Evolutionary conservation across 768 basidiomycete genomes (phyloP), one percentile per base, ranked within the genome.

Genomic region (Pholiota molesta): DNA sequence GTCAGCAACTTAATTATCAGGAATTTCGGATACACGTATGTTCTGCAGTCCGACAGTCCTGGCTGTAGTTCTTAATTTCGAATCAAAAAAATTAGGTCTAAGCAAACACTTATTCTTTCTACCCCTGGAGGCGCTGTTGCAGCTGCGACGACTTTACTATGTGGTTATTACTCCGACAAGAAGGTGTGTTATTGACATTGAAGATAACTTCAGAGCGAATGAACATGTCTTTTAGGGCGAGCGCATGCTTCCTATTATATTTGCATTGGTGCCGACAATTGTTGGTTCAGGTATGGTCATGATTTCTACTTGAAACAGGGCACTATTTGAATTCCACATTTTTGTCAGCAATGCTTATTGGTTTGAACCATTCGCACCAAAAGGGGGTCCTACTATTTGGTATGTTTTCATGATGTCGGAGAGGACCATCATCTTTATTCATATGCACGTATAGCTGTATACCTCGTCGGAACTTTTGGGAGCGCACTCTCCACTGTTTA

Each of bases 91-190:
- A 6, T 9, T 29, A 87, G 85, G 11, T 82, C 88, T 7, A 83
- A 79, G 68, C 85, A 87, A 68, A 83, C 87, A 0, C 73, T 89
- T 16, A 88, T 88, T 42, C 67, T 88, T 28, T 80, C 80, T 3
- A 86, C 87, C 0, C 87, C 86, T 2, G 79, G 71, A 21, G 89
- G 88, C 3, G 77, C 73, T 9, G 70, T 89, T 26, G 81, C 78
- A 3, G 78, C 85, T 0, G 44, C 73, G 3, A 86, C 77, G 62
- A 80, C 83, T 2, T 63, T 87, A 17, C 66, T 79, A 5, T 87
- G 85, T 63, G 86, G 86, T 3, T 89, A 84, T 81, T 86, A 86
- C 68, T 86, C 88, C 0, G 88, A 89, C 66, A 83, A 74, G 71
- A 87, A 83, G 81, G 86, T 84, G 55, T 8, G 51, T 42, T 23